Evolutionary conservation across 306 rosid species (phyloP), one percentile per base, ranked within the genome.

Genomic region (Sindora glabra): DNA sequence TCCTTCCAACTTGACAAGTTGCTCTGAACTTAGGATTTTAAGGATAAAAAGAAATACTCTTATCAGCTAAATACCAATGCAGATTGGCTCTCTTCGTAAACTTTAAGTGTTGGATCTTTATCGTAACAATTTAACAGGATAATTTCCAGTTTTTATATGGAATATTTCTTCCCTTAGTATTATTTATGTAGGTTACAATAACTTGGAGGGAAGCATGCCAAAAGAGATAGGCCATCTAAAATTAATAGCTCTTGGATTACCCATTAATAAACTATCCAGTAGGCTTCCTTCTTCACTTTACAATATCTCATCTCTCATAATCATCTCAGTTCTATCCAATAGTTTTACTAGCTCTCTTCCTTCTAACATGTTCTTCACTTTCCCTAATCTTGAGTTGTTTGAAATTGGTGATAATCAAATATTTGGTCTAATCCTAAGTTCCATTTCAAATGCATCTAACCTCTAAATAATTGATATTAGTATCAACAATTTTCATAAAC

Each of bases 351-450:
- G 68, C 6, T 56, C 47, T 24, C 51, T 65, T 33, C 68, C 73
- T 0, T 12, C 56, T 23, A 30, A 21, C 30, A 56, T 49, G 19
- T 71, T 67, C 55, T 24, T 39, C 38, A 30, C 5, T 6, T 14
- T 59, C 12, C 64, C 73, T 25, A 44, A 52, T 15, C 59, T 66
- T 47, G n/a, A 5, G 2, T 0, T 0, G 0, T 10, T 59, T 3
- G 3, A 0, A 9, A 15, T 73, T 3, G 10, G 5, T 26, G 0
- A 0, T 3, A 59, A 66, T 27, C 0, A 52, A 27, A 51, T 73
- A 32, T 67, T 53, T 0, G 65, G 65, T 2, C 5, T 7, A 14
- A 65, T 73, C 48, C 78, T 54, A 0, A 11, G 27, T 14, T 60
- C 55, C 0, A 0, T 67, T 13, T 44, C 54, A 9, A 59, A 73